Percentiles rank a stretch among this genome's conserved stretches.
Conservation (phyloP, 257 asterid genomes). For the Solanum corneliomulleri region DNA sequence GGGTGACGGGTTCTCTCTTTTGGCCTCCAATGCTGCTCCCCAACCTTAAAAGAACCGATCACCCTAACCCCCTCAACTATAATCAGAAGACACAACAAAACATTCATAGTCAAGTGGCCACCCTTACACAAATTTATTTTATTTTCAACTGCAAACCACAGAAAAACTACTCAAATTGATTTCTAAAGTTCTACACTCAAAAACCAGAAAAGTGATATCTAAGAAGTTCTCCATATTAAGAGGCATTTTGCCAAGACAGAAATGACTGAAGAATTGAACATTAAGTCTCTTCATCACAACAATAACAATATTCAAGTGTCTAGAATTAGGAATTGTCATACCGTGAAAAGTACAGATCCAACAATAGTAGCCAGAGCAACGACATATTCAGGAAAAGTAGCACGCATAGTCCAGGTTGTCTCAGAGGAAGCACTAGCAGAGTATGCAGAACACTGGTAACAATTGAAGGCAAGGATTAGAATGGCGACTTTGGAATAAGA, state of each 20-base stretch:
- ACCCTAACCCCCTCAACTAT: not conserved
- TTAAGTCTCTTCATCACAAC: not conserved
- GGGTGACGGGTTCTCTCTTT: not conserved
- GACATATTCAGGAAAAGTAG: slow-evolving; percentile 96
- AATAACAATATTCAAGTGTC: not conserved
- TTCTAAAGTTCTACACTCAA: not conserved
- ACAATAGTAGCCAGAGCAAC: slow-evolving; percentile 93
- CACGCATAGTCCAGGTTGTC: slow-evolving; percentile 86
- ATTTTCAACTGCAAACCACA: not conserved
- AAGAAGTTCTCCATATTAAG: not conserved
- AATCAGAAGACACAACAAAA: not conserved
- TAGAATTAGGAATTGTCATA: slow-evolving; percentile 16
- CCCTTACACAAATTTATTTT: not conserved
- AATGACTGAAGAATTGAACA: not conserved
- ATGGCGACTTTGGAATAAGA: not conserved
- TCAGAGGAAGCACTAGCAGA: slow-evolving; percentile 73
- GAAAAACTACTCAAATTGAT: not conserved
- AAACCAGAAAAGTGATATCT: not conserved
- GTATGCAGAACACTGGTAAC: slow-evolving; percentile 71
- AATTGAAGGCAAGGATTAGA: slow-evolving; percentile 1
- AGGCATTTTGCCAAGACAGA: not conserved
- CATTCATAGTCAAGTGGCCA: not conserved
- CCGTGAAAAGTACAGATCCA: slow-evolving; percentile 94
- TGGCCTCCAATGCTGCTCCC: not conserved
- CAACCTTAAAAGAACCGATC: not conserved